These are phyloP conservation scores for Schoenoplectus triqueter DNA, from an alignment of 202 grass and related monocot species.

Conservation along the genomic window DNA sequence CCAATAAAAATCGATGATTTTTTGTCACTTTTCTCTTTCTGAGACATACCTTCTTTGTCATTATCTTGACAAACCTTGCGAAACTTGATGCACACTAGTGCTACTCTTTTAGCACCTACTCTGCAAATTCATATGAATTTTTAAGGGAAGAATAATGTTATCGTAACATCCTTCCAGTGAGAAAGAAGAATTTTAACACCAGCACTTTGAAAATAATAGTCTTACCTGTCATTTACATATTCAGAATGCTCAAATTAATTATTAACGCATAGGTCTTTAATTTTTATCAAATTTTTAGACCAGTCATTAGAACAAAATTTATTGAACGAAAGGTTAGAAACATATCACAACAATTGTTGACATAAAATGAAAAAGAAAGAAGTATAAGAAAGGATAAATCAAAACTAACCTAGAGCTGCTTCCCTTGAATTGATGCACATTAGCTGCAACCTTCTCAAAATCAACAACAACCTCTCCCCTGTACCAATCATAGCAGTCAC, in stretches of 20 bases:
- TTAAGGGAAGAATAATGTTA: neutral
- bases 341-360: too few species aligned
- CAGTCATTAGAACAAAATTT: too few species aligned
- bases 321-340: too few species aligned
- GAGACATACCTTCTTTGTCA: neutral
- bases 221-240: too few species aligned
- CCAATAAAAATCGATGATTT: too few species aligned
- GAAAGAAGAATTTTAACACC: neutral
- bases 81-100: neutral
- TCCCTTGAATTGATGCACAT: constrained; percentile 85
- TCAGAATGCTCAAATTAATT: too few species aligned
- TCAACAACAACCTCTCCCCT: constrained; percentile 63
- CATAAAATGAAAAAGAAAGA: too few species aligned
- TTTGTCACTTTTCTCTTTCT: neutral
- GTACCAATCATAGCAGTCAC: constrained; percentile 27
- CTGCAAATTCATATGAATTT: constrained; percentile 10
- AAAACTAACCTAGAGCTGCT: constrained; percentile 64
- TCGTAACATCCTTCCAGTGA: neutral
- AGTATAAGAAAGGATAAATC: neutral
- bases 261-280: too few species aligned
- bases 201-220: neutral
- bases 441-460: constrained; percentile 65
- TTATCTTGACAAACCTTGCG: neutral
- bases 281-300: too few species aligned
- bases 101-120: neutral